Base-by-base conservation (phyloP, 129 eudicot genomes). In the Pittosporum tobira region DNA sequence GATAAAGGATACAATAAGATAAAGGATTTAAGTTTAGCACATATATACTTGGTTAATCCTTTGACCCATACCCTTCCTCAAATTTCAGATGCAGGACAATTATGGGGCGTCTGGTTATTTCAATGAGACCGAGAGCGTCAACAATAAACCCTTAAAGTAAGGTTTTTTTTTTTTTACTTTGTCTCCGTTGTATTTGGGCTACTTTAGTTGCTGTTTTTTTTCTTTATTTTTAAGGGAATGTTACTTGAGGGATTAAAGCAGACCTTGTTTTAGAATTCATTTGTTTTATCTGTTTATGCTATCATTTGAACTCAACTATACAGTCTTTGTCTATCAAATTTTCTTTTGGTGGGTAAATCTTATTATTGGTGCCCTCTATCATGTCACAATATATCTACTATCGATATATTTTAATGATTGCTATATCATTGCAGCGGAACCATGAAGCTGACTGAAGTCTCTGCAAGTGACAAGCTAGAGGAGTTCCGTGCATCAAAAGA, bases 101-200 rank as follows among this genome's bases (percentile, higher is more conserved):
- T 93, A 93, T 77, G 96, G 99, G 70, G 99, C 99, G 29, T 84
- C 96, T 31, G 96, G 99, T 58, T 93, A 93, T 75, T 93, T 93
- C 51, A 64, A 57, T 38, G 99, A 81, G 60, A 74, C 85, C 5
- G 81, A 78, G 72, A 68, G 77, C 52, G 66, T 45, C 48, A 80
- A 23, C 22, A 75, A 70, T 51, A 77, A 65, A 20, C 62, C 38
- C 34, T 38, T 56, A 8, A 56, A 30, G 97, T 90, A 71, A 27
- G 87, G n/a, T n/a, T n/a, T n/a, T n/a, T n/a, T n/a, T n/a, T n/a
- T 80, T 61, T 26, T 12, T 49, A n/a, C 60, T n/a, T 5, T 12
- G 3, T 16, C 7, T 61, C 38, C 15, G 5, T 34, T 48, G 20
- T 59, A 18, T 30, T 25, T 51, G 45, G 36, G 27, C 20, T 61